phyloP scores from a whole-genome alignment of 2,329 filamentous ascomycete genomes.

The Cordyceps tenuipes region DNA sequence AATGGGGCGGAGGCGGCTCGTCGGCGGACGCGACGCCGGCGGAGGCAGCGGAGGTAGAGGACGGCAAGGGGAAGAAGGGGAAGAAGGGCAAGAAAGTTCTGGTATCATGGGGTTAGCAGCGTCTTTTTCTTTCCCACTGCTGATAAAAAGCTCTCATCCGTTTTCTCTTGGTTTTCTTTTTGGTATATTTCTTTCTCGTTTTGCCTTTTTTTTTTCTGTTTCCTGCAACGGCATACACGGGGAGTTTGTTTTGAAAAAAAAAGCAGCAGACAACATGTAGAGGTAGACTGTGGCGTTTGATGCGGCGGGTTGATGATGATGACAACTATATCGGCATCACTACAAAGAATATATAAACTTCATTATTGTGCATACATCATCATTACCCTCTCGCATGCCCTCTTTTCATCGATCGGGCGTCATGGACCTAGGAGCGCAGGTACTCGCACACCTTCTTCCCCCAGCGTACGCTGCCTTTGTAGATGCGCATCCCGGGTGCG shows the following conservation, averaged over 20 bases:
- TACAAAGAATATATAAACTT: background rate
- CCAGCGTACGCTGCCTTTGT: conserved; percentile 43
- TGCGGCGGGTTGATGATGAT: background rate
- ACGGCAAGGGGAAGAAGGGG: conserved; percentile 43
- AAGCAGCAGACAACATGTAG: background rate
- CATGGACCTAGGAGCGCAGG: conserved; percentile 23
- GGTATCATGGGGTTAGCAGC: conserved; percentile 48
- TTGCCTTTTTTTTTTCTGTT: background rate
- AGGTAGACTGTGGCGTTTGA: background rate
- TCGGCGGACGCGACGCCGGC: conserved; percentile 22
- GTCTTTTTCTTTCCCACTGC: background rate
- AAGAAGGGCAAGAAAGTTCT: conserved; percentile 49
- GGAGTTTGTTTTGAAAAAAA: background rate
- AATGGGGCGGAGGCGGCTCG: conserved; percentile 37
- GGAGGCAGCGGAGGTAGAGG: conserved; percentile 21
- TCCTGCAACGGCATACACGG: background rate
- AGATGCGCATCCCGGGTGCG: conserved; percentile 44
- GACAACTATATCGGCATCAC: background rate
- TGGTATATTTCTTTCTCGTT: background rate
- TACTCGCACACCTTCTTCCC: conserved; percentile 38
- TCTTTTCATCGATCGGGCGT: background rate
- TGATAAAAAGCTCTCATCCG: background rate
- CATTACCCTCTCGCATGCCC: background rate
- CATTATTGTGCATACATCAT: background rate
- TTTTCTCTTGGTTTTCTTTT: background rate